phyloP scores from a whole-genome alignment of 2,329 filamentous ascomycete species.

The Aspergillus udagawae region DNA sequence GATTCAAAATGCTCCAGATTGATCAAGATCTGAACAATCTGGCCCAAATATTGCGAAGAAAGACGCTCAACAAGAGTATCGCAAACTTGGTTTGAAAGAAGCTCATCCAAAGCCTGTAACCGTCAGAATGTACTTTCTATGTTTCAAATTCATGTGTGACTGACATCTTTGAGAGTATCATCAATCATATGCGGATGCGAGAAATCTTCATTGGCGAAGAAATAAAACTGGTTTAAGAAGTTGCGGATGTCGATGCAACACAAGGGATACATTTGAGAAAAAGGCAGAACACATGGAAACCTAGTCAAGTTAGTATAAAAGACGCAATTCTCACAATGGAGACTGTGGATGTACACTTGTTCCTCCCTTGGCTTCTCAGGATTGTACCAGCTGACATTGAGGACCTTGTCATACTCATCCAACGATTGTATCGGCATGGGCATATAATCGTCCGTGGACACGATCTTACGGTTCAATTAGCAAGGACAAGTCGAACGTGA shows the following conservation, averaged over 20 bases:
- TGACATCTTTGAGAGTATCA: slow-evolving; percentile 74
- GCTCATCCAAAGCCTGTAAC: slow-evolving; percentile 76
- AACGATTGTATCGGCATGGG: slow-evolving; percentile 91
- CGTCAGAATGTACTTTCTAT: slow-evolving; percentile 11
- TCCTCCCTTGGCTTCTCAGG: slow-evolving; percentile 74
- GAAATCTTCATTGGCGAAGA: slow-evolving; percentile 95
- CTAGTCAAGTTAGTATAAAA: slow-evolving; percentile 40
- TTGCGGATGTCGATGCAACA: slow-evolving; percentile 98
- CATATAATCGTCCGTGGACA: slow-evolving; percentile 98
- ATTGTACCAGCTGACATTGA: slow-evolving; percentile 93
- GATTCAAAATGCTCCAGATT: slow-evolving; percentile 96
- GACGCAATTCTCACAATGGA: neutral
- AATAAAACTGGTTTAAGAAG: slow-evolving; percentile 97
- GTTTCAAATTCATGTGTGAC: neutral
- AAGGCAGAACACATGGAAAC: slow-evolving; percentile 92
- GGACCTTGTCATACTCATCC: slow-evolving; percentile 92
- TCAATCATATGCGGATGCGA: slow-evolving; percentile 87
- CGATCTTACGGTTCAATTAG: slow-evolving; percentile 45
- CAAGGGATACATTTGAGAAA: slow-evolving; percentile 97
- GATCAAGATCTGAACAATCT: slow-evolving; percentile 97
- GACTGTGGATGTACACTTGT: slow-evolving; percentile 58
- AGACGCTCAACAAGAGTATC: slow-evolving; percentile 82
- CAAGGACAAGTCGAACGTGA: neutral
- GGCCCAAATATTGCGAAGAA: slow-evolving; percentile 87
- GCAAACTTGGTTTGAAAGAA: slow-evolving; percentile 91